Base-by-base conservation (phyloP, 352 stramenopile genomes). In the Pythium aphanidermatum region DNA sequence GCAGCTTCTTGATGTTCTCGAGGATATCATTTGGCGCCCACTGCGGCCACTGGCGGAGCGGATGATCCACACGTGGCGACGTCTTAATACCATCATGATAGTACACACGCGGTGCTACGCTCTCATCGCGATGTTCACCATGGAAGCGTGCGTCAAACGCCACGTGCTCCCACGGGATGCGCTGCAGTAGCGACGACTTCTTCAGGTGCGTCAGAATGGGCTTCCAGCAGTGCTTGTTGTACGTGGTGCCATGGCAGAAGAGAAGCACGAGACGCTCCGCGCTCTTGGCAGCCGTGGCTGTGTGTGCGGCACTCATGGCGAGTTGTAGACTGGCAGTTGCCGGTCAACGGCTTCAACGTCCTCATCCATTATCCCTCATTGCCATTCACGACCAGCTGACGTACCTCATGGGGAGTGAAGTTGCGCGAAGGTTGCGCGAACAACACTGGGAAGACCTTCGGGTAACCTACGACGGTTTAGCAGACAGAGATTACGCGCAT, bases 121-220 rank as follows among this genome's bases (percentile, higher is more conserved):
- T 68, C 32, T 66, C 48, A 45, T 79, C 58, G 37, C 36, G 62
- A 16, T 62, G 58, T 27, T 56, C 51, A 13, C 65, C 68, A 20
- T 80, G 68, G 51, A 61, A 80, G 1, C 34, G 49, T 28, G 68
- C 71, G 28, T 75, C 65, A 44, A 76, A 65, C 25, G 59, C 40
- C 19, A 53, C 35, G 25, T 69, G 57, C 8, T 75, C 54, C 10
- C 46, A 55, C 11, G 46, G 35, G 0, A 55, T 42, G 9, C 42
- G 32, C 20, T 48, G 27, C 1, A 80, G 41, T 21, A 65, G 39
- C 23, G 58, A 51, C 19, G 63, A 53, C 3, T 37, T 50, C 37
- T 62, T 49, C 13, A 80, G 38, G 0, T 55, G 51, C 34, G 46
- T 55, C n/a, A 80, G 43, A 47, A 80, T 65, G 23, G 68, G 68